Evolutionary conservation across 306 rosid species (phyloP), one percentile per base, ranked within the genome.

Genomic region (Fagus sylvatica): DNA sequence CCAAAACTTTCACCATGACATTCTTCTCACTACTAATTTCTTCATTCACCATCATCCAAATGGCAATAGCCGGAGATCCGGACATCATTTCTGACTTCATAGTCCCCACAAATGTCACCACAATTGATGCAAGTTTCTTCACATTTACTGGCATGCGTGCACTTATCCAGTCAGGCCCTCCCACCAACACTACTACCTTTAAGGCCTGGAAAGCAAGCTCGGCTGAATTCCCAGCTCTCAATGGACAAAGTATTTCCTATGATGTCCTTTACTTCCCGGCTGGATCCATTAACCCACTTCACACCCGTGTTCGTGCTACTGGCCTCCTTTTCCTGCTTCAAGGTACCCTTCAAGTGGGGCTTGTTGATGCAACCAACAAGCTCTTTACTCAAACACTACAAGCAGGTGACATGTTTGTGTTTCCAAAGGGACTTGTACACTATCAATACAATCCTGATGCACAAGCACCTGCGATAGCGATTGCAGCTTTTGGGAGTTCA

Each of bases 391-490:
- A 87, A 33, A 79, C 46, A 0, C 91, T 87, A 4, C 82, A 76
- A 19, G 1, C 40, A 0, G 84, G 91, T 4, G 91, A 89, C 53
- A 2, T 81, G 72, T 89, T 89, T 56, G 6, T 85, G 1, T 89
- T 89, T 42, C 93, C 91, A 0, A 89, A 89, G 67, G 91, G 91
- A 12, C 84, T 83, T 32, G 83, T 80, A 6, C 93, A 85, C 60
- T 87, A 81, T 61, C 93, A 89, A 49, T 57, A 49, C 69, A 89
- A 87, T 57, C 76, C 81, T 36, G 85, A 77, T 55, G 22, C 57
- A 2, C 22, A 64, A 2, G 16, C 12, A 1, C 61, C 51, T 9
- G 81, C 85, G 30, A 0, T 77, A 0, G 88, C 88, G 34, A 13
- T 89, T 5, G 80, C 92, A 13, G 76, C 91, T 3, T 85, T 88